phyloP scores from a whole-genome alignment of 192 early-diverging fungal genomes.

The Coemansia sp. region DNA sequence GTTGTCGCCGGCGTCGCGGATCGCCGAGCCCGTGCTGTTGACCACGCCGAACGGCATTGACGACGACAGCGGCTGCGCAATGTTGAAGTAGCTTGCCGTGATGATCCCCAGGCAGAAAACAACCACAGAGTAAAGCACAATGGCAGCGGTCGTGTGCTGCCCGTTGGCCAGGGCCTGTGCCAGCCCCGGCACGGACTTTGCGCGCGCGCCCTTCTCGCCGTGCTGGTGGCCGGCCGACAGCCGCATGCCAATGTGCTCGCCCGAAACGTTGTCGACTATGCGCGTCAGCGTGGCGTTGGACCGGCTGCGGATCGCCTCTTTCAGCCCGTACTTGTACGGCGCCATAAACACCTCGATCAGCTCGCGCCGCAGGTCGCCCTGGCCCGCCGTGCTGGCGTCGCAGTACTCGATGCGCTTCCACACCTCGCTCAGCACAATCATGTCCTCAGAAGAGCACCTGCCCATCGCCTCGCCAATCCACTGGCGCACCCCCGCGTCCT shows the following conservation, averaged over 20 bases:
- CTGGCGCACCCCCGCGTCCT: constrained; percentile 23
- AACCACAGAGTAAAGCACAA: constrained; percentile 51
- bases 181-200: constrained; percentile 19
- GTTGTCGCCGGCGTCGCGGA: constrained; percentile 11
- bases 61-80: constrained; percentile 35
- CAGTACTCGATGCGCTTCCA: constrained; percentile 51
- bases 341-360: constrained; percentile 39
- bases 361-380: constrained; percentile 36
- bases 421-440: constrained; percentile 43
- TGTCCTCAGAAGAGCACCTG: constrained; percentile 43
- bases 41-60: constrained; percentile 20
- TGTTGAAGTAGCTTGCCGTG: constrained; percentile 46
- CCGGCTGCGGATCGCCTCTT: constrained; percentile 42
- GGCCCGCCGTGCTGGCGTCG: constrained; percentile 21
- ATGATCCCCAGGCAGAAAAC: constrained; percentile 52
- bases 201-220: not conserved
- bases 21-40: constrained; percentile 29
- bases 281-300: constrained; percentile 42
- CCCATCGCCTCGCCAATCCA: constrained; percentile 28
- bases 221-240: constrained; percentile 3
- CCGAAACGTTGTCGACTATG: constrained; percentile 49
- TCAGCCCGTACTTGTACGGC: constrained; percentile 40
- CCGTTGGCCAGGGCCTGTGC: constrained; percentile 27
- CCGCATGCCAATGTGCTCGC: constrained; percentile 20
- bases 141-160: constrained; percentile 41